Base-by-base conservation (phyloP, 2,329 filamentous ascomycete genomes). In the Exophiala lecanii-corni region DNA sequence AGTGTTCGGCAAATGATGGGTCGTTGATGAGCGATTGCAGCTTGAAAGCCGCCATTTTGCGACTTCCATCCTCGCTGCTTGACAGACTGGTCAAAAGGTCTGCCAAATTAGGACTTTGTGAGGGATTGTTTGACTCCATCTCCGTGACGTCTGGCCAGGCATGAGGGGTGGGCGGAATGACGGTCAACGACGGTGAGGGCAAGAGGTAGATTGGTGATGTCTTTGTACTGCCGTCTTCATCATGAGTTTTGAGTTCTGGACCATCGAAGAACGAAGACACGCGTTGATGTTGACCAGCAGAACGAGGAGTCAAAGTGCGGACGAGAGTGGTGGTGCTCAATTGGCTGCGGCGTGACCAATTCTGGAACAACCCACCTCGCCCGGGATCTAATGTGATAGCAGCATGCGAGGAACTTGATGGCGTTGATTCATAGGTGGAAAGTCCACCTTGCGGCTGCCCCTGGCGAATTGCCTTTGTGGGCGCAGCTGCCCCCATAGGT, bases 31-130 rank as follows among this genome's bases (percentile, higher is more conserved):
- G 89, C 52, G 79, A 84, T 68, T 98, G 92, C 54, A 98, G 80
- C 71, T 96, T 96, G 78, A 98, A 98, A 49, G 94, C 92, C 48
- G 92, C 92, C 87, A 97, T 96, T 68, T 98, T 98, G 60, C 89
- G 87, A 56, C 87, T 83, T 43, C 87, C 89, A 73, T 98, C 92
- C 68, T 95, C 78, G 43, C 79, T 74, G 55, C 75, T 77, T 33
- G 73, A 70, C 45, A 83, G 67, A 39, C 76, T 72, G 50, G 73
- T 70, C 47, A 82, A 74, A 53, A 81, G 66, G 54, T 79, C 75
- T 36, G 73, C 64, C 48, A 80, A 67, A 58, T 74, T 74, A 58
- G 54, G 52, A 43, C 49, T 53, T 28, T 44, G 43, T 16, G 42
- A 30, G 23, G 39, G 43, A 36, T 51, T 45, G 37, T 37, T 40